Percentiles rank a stretch among this genome's conserved stretches.
phyloP scores from a whole-genome alignment of 495 filamentous ascomycete species.

The Hamigera avellanea region DNA sequence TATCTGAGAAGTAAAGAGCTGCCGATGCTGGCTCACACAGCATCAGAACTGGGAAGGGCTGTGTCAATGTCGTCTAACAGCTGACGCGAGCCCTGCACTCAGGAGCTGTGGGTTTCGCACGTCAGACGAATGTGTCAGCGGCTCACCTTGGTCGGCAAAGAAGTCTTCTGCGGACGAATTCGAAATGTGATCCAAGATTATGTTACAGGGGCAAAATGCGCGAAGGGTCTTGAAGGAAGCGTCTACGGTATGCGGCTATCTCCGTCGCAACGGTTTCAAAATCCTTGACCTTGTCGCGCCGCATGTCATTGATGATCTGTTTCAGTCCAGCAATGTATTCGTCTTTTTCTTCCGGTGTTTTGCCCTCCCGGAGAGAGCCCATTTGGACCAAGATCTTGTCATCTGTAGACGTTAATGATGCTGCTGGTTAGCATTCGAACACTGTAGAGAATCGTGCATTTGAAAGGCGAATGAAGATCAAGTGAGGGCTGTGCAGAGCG shows the following conservation, averaged over 20 bases:
- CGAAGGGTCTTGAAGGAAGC: constrained; percentile 47
- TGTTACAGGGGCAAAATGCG: constrained; percentile 37
- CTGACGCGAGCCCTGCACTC: background rate
- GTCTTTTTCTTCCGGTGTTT: constrained; percentile 54
- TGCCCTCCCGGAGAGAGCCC: constrained; percentile 59
- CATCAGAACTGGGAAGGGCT: background rate
- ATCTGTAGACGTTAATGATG: constrained; percentile 51
- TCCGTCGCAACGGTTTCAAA: constrained; percentile 68
- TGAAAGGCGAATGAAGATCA: constrained; percentile 1
- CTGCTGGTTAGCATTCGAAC: constrained; percentile 50
- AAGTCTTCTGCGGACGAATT: background rate
- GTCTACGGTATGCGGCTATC: constrained; percentile 73
- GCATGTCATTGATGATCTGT: constrained; percentile 63
- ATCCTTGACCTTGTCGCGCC: constrained; percentile 62
- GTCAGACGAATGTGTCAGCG: constrained; percentile 1
- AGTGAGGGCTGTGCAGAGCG: background rate
- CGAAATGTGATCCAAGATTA: background rate
- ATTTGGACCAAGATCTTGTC: constrained; percentile 78
- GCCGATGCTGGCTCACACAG: background rate
- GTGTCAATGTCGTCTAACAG: background rate
- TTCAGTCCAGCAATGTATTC: constrained; percentile 67
- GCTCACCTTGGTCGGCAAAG: constrained; percentile 20
- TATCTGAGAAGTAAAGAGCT: background rate
- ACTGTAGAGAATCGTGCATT: constrained; percentile 15
- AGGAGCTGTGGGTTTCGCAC: background rate